These are phyloP conservation scores for Hygrophorus pudorinus DNA, from an alignment of 768 basidiomycete genomes.

Conservation along the genomic window DNA sequence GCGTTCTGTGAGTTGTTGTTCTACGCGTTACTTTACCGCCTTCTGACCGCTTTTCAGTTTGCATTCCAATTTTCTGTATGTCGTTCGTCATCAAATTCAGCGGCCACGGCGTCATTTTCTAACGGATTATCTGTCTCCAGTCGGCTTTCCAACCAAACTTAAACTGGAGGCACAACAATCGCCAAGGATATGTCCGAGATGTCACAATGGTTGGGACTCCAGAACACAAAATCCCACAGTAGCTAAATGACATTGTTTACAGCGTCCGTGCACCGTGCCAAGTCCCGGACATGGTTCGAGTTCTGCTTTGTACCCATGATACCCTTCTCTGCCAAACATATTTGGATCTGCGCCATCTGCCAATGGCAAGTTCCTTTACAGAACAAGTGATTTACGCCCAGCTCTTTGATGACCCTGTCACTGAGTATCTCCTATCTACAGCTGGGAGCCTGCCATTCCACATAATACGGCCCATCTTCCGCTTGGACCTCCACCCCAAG, in stretches of 20 bases:
- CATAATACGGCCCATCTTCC: constrained; percentile 8
- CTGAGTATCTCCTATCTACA: neutral
- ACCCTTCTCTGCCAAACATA: constrained; percentile 47
- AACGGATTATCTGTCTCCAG: constrained; percentile 22
- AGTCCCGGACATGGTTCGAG: constrained; percentile 65
- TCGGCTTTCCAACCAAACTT: constrained; percentile 55
- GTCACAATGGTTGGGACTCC: constrained; percentile 50
- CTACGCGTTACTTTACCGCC: too few species aligned
- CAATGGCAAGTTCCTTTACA: constrained; percentile 49
- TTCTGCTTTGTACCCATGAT: constrained; percentile 66
- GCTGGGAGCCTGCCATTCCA: neutral
- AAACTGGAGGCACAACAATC: constrained; percentile 44
- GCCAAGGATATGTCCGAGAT: constrained; percentile 56
- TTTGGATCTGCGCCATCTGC: constrained; percentile 69
- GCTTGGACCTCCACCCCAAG: constrained; percentile 20
- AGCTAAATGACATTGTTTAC: neutral
- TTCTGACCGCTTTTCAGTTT: constrained; percentile 29
- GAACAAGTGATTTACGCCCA: constrained; percentile 31
- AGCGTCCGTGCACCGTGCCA: constrained; percentile 56
- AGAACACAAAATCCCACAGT: neutral
- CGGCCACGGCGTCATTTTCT: neutral
- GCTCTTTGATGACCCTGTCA: neutral
- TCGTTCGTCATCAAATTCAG: constrained; percentile 1
- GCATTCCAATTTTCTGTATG: constrained; percentile 43
- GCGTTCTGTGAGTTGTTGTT: too few species aligned